Evolutionary conservation across 2,329 filamentous ascomycete genomes (phyloP).

Genomic region (Cytospora schulzeri): DNA sequence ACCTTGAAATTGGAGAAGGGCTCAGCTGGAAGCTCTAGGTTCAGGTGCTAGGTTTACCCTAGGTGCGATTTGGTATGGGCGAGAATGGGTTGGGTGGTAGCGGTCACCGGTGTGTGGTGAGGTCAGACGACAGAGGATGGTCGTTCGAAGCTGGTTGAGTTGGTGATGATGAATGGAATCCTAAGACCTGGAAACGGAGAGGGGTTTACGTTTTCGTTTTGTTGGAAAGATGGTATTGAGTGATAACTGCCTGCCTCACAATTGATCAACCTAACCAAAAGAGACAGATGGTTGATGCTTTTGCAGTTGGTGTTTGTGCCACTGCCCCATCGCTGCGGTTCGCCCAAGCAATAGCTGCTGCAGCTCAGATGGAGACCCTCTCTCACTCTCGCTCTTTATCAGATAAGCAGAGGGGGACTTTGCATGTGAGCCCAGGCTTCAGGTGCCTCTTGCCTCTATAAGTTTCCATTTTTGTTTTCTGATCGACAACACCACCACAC

Average conservation of each 20-base stretch:
- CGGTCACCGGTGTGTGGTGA: background rate
- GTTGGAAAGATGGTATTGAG: background rate
- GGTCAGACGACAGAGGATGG: background rate
- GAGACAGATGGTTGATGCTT: constrained; percentile 14
- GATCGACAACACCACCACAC: background rate
- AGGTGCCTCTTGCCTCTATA: background rate
- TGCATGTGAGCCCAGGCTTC: background rate
- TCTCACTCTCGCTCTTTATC: constrained; percentile 4
- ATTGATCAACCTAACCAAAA: constrained; percentile 12
- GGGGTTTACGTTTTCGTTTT: background rate
- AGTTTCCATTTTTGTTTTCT: background rate
- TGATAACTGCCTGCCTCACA: constrained; percentile 12
- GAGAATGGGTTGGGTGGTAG: background rate
- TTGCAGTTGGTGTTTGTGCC: constrained; percentile 15
- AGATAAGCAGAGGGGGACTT: constrained; percentile 8
- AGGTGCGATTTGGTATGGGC: background rate
- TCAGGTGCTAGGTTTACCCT: background rate
- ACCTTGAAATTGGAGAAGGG: constrained; percentile 10
- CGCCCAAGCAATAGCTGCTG: constrained; percentile 6
- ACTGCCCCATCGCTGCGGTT: constrained; percentile 13
- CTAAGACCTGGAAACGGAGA: background rate
- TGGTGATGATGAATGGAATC: background rate
- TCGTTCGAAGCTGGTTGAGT: background rate
- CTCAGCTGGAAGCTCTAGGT: constrained; percentile 8
- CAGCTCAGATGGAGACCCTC: background rate